phyloP scores from a whole-genome alignment of 805 yeast species.

The Debaryomyces castellii region DNA sequence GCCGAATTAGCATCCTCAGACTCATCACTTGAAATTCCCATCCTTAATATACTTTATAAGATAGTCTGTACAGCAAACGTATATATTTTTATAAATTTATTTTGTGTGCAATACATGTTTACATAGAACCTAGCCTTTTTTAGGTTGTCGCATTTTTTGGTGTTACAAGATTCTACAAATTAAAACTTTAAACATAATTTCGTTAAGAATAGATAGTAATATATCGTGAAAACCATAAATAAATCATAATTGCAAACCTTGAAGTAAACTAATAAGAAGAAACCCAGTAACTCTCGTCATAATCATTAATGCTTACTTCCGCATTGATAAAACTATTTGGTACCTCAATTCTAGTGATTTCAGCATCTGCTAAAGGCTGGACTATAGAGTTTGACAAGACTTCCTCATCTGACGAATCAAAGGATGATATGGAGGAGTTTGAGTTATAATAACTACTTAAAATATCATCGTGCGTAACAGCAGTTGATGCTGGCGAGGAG shows the following conservation, averaged over 20 bases:
- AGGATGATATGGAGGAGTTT: constrained; percentile 13
- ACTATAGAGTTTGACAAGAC: constrained; percentile 9
- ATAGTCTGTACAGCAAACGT: too few relatives aligned
- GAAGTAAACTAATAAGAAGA: constrained; percentile 2
- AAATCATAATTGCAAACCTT: not conserved
- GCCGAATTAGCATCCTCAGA: constrained; percentile 18
- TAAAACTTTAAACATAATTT: not conserved
- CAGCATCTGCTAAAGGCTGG: constrained; percentile 21
- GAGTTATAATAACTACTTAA: constrained; percentile 18
- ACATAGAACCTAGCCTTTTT: too few relatives aligned
- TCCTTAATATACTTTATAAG: not conserved
- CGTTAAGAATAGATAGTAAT: not conserved
- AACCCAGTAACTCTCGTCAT: constrained; percentile 21
- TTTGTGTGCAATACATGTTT: not conserved
- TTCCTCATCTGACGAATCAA: constrained; percentile 17
- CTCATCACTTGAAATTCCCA: constrained; percentile 17
- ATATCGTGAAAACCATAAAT: constrained; percentile 3
- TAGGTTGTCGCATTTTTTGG: not conserved
- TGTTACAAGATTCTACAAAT: not conserved
- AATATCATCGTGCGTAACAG: constrained; percentile 18
- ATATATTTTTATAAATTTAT: too few relatives aligned
- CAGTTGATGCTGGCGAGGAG: constrained; percentile 1
- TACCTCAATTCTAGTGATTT: constrained; percentile 15
- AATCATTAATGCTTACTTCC: constrained; percentile 11
- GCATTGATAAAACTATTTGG: not conserved